These are phyloP conservation scores for Rauvolfia tetraphylla DNA, from an alignment of 257 asterid species.

Conservation along the genomic window DNA sequence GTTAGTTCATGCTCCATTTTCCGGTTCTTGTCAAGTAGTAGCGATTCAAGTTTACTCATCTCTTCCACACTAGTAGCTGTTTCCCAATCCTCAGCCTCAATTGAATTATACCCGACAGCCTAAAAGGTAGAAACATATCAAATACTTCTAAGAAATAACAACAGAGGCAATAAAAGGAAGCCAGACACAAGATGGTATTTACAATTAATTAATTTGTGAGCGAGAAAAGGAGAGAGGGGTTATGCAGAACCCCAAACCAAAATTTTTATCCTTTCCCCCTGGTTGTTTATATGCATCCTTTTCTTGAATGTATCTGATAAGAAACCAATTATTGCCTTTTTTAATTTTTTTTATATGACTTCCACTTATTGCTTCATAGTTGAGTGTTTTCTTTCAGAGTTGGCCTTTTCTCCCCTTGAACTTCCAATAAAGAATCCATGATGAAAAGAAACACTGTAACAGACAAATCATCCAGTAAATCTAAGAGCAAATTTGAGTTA, in stretches of 20 bases:
- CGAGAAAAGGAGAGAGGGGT: neutral
- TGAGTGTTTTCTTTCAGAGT: neutral
- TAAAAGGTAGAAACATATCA: constrained; percentile 22
- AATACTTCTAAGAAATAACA: neutral
- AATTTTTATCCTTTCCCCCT: neutral
- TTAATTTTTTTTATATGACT: too few species aligned
- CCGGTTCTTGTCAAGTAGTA: constrained; percentile 96
- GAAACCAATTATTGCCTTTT: too few species aligned
- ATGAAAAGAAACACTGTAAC: neutral
- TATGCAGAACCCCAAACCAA: neutral
- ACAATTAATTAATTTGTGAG: neutral
- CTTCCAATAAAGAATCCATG: constrained; percentile 6
- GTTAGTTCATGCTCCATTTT: constrained; percentile 98
- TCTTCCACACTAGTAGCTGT: constrained; percentile 96
- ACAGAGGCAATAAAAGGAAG: neutral
- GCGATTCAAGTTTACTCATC: constrained; percentile 93
- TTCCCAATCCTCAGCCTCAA: constrained; percentile 99
- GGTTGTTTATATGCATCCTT: neutral
- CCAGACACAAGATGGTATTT: neutral
- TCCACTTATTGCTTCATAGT: neutral
- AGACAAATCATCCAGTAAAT: constrained; percentile 18
- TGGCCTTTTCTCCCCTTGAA: neutral
- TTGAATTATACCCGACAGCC: constrained; percentile 99
- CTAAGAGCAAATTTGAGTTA: constrained; percentile 22
- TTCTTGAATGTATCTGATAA: neutral